Base-by-base conservation (phyloP, 148 eudicot species). In the Polygonum aviculare region DNA sequence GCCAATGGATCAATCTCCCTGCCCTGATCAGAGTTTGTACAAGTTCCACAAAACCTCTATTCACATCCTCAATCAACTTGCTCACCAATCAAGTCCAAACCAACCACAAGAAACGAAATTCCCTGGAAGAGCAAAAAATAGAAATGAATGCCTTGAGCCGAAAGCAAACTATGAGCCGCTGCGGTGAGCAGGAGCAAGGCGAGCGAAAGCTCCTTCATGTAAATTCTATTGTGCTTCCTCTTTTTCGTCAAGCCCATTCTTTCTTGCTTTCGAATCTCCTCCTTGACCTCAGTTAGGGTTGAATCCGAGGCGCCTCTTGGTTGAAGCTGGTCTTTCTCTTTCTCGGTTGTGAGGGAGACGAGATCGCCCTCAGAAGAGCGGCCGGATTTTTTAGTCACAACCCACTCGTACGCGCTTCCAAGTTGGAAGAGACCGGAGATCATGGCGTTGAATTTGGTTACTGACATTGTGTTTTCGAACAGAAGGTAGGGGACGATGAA, bases 381-480 rank as follows among this genome's bases (percentile, higher is more conserved):
- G 2, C 85, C 85, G 0, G 77, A 73, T 77, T 83, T 83, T 80
- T 80, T 83, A 16, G 85, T 83, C 18, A 83, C 85, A n/a, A 83
- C 78, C 85, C 85, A 79, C 74, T 82, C 84, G 48, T 82, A 82
- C 3, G 83, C 77, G 31, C 83, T 81, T 7, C 80, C 80, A 3
- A 82, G 73, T 44, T 82, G 78, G 81, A 82, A 82, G 38, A 82
- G 83, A 14, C 83, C 83, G 7, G 83, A 81, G 14, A 81, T 49
- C 83, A 81, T 81, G 78, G 85, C 85, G 18, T 79, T 83, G 78
- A 83, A 83, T 71, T 83, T 83, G 78, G 85, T 83, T 31, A 83
- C 85, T 2, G 85, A 83, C 85, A 83, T 83, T 19, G 85, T 80
- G 73, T 81, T 81, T 45, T 81, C 84, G 5, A 81, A 81, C 41